A percentile compares a stretch with the other conserved stretches of the same genome.
Evolutionary conservation across 2,329 filamentous ascomycete genomes (phyloP).

Genomic region (Sclerotinia minor): DNA sequence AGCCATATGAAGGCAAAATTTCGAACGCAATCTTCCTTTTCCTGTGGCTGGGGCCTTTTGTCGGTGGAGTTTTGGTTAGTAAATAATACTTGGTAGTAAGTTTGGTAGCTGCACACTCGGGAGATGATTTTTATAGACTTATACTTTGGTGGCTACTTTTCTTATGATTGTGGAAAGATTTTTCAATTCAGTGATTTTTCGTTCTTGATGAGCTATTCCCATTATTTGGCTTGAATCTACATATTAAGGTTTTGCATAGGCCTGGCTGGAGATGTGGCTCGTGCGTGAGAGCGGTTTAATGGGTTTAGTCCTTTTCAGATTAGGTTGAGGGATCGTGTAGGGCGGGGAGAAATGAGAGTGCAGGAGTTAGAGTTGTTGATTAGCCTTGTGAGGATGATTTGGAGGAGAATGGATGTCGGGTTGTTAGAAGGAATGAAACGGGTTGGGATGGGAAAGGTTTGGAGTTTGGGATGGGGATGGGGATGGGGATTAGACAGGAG

Average conservation of each 20-base stretch:
- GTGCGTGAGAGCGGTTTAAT: not conserved
- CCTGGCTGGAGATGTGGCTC: not conserved
- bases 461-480: no score
- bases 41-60: not conserved
- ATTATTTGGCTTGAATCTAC: not conserved
- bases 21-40: conserved; percentile 3
- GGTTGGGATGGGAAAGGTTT: not conserved
- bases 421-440: not conserved
- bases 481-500: no score
- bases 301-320: not conserved
- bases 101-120: not conserved
- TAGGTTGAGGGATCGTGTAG: not conserved
- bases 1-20: not conserved
- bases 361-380: not conserved
- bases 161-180: not conserved
- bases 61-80: not conserved
- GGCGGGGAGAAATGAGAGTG: not conserved
- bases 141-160: not conserved
- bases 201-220: not conserved
- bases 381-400: not conserved
- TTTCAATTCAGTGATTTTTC: not conserved
- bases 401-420: not conserved
- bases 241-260: not conserved
- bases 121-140: not conserved
- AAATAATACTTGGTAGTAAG: conserved; percentile 5